These are phyloP conservation scores for Tulasnella sp. DNA, from an alignment of 768 basidiomycete genomes.

Conservation along the genomic window DNA sequence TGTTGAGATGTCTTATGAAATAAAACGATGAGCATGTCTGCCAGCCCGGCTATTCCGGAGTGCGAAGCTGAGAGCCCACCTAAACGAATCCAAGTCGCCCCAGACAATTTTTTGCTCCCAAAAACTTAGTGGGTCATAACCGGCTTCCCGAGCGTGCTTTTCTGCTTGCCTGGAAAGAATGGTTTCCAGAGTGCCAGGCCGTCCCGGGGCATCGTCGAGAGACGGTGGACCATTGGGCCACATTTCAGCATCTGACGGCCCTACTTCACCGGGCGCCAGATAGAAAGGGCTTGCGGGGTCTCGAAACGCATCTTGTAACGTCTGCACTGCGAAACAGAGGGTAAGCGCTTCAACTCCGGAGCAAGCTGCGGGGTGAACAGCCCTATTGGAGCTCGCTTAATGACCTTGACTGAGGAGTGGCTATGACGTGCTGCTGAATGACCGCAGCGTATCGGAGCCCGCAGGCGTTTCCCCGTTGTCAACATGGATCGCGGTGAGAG, in stretches of 20 bases:
- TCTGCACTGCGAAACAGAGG: slow-evolving; percentile 45
- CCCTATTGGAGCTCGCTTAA: background rate
- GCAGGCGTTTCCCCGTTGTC: slow-evolving; percentile 5
- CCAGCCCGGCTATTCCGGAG: background rate
- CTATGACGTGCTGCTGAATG: slow-evolving; percentile 3
- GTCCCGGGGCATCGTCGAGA: background rate
- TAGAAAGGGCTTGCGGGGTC: slow-evolving; percentile 70
- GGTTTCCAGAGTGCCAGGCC: background rate
- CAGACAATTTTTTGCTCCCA: slow-evolving; percentile 79
- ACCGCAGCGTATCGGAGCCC: background rate
- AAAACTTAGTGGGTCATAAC: slow-evolving; percentile 65
- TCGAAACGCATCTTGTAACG: slow-evolving; percentile 63
- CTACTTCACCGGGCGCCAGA: slow-evolving; percentile 60
- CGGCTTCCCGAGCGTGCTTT: slow-evolving; percentile 50
- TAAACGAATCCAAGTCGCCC: slow-evolving; percentile 80
- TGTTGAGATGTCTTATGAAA: slow-evolving; percentile 69
- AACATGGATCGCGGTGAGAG: background rate
- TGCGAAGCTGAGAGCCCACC: slow-evolving; percentile 51
- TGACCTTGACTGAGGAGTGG: slow-evolving; percentile 19
- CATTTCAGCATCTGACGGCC: slow-evolving; percentile 47
- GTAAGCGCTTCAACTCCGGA: slow-evolving; percentile 36
- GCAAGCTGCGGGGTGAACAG: slow-evolving; percentile 25
- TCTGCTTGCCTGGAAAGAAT: slow-evolving; percentile 47
- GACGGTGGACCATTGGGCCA: background rate
- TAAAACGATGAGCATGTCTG: slow-evolving; percentile 17